Evolutionary conservation across 495 filamentous ascomycete genomes (phyloP).

Genomic region (Baudoinia panamericana): DNA sequence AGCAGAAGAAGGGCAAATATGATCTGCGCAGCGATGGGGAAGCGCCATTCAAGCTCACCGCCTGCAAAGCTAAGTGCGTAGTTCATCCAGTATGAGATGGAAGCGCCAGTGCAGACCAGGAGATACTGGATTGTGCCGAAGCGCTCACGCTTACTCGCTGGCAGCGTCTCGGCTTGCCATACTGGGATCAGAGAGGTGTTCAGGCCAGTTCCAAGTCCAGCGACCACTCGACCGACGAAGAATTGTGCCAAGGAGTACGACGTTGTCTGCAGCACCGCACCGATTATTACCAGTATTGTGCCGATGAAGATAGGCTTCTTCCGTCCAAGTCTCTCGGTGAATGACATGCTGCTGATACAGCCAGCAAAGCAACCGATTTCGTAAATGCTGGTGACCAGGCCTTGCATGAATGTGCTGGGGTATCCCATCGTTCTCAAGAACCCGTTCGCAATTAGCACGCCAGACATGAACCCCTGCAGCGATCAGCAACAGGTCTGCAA

Average conservation of each 20-base stretch:
- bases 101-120: constrained; percentile 18
- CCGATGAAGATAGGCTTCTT: constrained; percentile 17
- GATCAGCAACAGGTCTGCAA: no score
- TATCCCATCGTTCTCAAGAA: constrained; percentile 18
- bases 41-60: constrained; percentile 16
- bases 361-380: constrained; percentile 17
- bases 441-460: no score
- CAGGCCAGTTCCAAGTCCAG: constrained; percentile 17
- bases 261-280: constrained; percentile 9
- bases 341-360: not conserved
- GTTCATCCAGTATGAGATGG: constrained; percentile 20
- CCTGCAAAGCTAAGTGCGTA: constrained; percentile 15
- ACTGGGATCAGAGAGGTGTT: constrained; percentile 17
- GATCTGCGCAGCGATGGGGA: constrained; percentile 16
- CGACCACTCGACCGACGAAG: constrained; percentile 16
- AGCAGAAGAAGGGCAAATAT: constrained; percentile 10
- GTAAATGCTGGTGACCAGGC: constrained; percentile 46
- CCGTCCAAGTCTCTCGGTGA: constrained; percentile 9
- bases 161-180: constrained; percentile 16
- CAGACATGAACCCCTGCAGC: no score
- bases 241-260: constrained; percentile 16
- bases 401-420: constrained; percentile 30
- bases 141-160: constrained; percentile 10
- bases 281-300: constrained; percentile 13
- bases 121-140: constrained; percentile 18